Base-by-base conservation (phyloP, 2,329 filamentous ascomycete species). In the Aspergillus unguis region DNA sequence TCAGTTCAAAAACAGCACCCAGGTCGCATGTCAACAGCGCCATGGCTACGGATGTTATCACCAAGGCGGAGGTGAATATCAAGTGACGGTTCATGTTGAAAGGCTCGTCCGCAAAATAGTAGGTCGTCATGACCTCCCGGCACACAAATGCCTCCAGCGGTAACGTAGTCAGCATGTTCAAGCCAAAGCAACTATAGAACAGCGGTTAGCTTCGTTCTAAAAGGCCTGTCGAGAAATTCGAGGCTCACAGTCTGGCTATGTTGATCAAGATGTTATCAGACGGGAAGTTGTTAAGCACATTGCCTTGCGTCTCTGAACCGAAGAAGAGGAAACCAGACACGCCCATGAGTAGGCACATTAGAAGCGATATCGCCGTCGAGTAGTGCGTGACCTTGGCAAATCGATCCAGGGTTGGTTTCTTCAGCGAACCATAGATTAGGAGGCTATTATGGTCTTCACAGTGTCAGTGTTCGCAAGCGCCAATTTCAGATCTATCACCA, bases 161-260 rank as follows among this genome's bases (percentile, higher is more conserved):
- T 33, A 99, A 79, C 1, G 94, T 97, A 10, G 94, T 96, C 64
- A 99, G 84, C 94, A 99, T 99, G 79, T 99, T 99, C 60, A 99
- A 82, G 2, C 94, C 94, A 68, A 99, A 97, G 74, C 90, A 96
- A 46, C 78, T 80, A 56, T 36, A 9, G 17, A 17, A 17, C 11
- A 10, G 4, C 9, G 25, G 50, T 66, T 52, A 72, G 68, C 47
- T 48, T 32, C 40, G 3, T 37, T 36, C 50, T 26, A 9, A 35
- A 38, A 9, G 35, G 44, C 11, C 26, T 17, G 28, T 35, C 46
- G n/a, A 11, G 5, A 8, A 32, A 32, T 27, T 26, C 7, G 32
- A 26, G 41, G 62, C 76, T 63, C 71, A 81, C 77, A 99, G 81
- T 48, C 94, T 87, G 25, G 94, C 94, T 53, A 99, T 81, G 72